phyloP scores from a whole-genome alignment of 768 basidiomycete species.

The Pluteus cervinus region DNA sequence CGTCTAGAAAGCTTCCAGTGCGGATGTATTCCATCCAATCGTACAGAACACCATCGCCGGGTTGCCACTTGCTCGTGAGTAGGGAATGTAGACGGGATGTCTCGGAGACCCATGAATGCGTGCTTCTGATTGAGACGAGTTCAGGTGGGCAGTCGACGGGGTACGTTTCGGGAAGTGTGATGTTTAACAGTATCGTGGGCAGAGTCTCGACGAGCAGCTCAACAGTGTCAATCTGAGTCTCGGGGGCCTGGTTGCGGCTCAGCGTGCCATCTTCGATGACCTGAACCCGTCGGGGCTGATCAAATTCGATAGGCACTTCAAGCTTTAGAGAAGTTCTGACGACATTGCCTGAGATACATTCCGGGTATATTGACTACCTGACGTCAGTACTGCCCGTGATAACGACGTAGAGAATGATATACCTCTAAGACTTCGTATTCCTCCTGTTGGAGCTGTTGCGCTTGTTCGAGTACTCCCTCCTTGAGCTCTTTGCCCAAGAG shows the following conservation, averaged over 20 bases:
- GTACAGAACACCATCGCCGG: slow-evolving; percentile 58
- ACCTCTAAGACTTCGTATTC: slow-evolving; percentile 64
- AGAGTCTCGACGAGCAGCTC: slow-evolving; percentile 30
- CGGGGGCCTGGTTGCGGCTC: slow-evolving; percentile 6
- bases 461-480: slow-evolving; percentile 14
- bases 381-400: slow-evolving; percentile 1
- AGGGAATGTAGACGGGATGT: slow-evolving; percentile 27
- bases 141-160: slow-evolving; percentile 48
- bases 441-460: slow-evolving; percentile 38
- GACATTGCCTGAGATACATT: slow-evolving; percentile 46
- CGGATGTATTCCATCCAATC: slow-evolving; percentile 70
- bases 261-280: slow-evolving; percentile 22
- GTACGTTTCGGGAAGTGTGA: slow-evolving; percentile 49
- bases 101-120: slow-evolving; percentile 53
- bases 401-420: neutral
- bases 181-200: slow-evolving; percentile 56
- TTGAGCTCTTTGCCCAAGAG: neutral
- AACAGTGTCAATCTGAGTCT: slow-evolving; percentile 23
- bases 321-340: slow-evolving; percentile 40
- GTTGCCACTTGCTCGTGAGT: slow-evolving; percentile 54
- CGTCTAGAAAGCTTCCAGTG: slow-evolving; percentile 54
- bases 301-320: slow-evolving; percentile 63
- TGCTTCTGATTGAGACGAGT: slow-evolving; percentile 48
- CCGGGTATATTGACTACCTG: slow-evolving; percentile 76
- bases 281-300: slow-evolving; percentile 29